Evolutionary conservation across 805 yeast species (phyloP), one percentile per base, ranked within the genome.

Genomic region (Yarrowia hollandica): DNA sequence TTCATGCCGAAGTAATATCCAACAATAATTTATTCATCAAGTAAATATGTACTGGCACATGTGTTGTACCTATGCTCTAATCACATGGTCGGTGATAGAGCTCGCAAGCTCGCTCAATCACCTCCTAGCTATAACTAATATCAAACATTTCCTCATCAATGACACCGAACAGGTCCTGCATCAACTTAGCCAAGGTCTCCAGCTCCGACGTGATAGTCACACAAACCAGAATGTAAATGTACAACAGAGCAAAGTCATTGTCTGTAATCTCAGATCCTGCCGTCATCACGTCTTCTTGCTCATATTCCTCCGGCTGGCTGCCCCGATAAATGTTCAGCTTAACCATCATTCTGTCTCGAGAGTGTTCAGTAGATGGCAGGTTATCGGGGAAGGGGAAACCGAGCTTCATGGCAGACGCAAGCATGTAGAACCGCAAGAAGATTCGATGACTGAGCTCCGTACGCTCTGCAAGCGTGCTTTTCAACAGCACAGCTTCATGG

Each of bases 351-450:
- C 90, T 71, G 62, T 84, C 88, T 64, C 84, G 81, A 0, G 94
- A 85, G 67, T 85, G 87, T 39, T 81, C 87, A 0, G 90, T 85
- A 0, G 88, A 83, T 0, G 94, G 92, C 1, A 91, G 85, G 64
- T 83, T 84, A 21, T 79, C 81, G 0, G 96, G 95, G 21, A 88
- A 68, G 1, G 96, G 96, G 60, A 87, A 82, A 2, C 90, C 90
- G 9, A 88, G 73, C 39, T 82, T 79, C 74, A 88, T 75, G 0
- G 95, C 86, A 10, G 92, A 83, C 2, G 95, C 68, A 22, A 68
- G 69, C 42, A 74, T 67, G 72, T 89, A 89, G 68, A 88, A 88
- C 6, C 86, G 82, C 61, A 88, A 72, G 63, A 88, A 88, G 2
- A 88, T 80, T 16, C 92, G 71, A 62, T 84, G 84, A 66, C 86